Conservation (phyloP, 768 basidiomycete species). For the Kwoniella europaea region DNA sequence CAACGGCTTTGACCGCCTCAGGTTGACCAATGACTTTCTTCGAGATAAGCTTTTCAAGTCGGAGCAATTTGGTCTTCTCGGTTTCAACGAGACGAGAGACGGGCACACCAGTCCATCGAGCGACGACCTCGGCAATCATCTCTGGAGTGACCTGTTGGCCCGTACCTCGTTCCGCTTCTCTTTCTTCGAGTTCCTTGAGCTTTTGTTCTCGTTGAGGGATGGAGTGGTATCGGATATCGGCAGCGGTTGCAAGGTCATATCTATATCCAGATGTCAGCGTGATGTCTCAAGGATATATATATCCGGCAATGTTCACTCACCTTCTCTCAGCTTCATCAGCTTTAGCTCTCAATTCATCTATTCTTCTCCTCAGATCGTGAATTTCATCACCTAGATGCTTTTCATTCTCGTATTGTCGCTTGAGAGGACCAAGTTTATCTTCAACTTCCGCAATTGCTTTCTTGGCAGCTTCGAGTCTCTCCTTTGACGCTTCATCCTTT, state of each 20-base stretch:
- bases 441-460: slow-evolving; percentile 83
- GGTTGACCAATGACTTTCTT: slow-evolving; percentile 76
- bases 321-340: slow-evolving; percentile 87
- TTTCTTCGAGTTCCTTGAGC: slow-evolving; percentile 64
- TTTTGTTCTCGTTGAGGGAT: slow-evolving; percentile 79
- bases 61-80: slow-evolving; percentile 57
- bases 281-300: neutral
- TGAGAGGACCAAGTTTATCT: slow-evolving; percentile 79
- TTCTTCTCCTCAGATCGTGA: slow-evolving; percentile 72
- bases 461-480: slow-evolving; percentile 72
- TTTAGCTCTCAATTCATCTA: slow-evolving; percentile 90
- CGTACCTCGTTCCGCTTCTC: slow-evolving; percentile 64
- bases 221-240: slow-evolving; percentile 85
- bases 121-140: slow-evolving; percentile 92
- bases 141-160: slow-evolving; percentile 72
- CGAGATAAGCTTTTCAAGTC: slow-evolving; percentile 57
- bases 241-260: slow-evolving; percentile 63
- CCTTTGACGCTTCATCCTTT: slow-evolving; percentile 85
- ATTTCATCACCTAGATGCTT: slow-evolving; percentile 82
- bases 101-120: slow-evolving; percentile 90
- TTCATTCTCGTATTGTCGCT: slow-evolving; percentile 83
- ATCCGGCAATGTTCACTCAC: neutral
- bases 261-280: slow-evolving; percentile 38
- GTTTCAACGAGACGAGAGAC: slow-evolving; percentile 69
- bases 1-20: slow-evolving; percentile 62